Evolutionary conservation across 306 rosid species (phyloP).

Genomic region (Pterocarpus macrocarpus): DNA sequence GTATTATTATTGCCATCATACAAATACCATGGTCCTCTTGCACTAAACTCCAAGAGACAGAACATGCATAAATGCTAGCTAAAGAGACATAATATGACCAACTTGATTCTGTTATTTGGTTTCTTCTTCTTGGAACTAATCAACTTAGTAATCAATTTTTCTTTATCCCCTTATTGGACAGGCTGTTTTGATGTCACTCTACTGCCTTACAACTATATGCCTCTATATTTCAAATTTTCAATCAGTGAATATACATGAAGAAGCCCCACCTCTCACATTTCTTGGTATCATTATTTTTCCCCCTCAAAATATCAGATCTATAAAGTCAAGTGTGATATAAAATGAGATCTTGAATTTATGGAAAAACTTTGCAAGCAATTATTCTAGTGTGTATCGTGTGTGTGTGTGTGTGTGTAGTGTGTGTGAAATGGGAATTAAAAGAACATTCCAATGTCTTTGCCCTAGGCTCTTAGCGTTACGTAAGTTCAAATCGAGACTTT

Average conservation of each 20-base stretch:
- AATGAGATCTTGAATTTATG: not conserved
- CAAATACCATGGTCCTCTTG: conserved; percentile 32
- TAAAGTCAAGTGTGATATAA: conserved; percentile 30
- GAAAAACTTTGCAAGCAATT: conserved; percentile 1
- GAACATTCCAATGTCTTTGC: conserved; percentile 13
- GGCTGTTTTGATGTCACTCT: conserved; percentile 42
- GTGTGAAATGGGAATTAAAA: conserved; percentile 1
- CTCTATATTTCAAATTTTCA: conserved; percentile 26
- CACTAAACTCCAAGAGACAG: conserved; percentile 65
- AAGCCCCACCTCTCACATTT: conserved; percentile 44
- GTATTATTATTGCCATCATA: conserved; percentile 43
- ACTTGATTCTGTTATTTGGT: conserved; percentile 68
- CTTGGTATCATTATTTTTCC: not conserved
- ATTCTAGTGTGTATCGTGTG: not conserved
- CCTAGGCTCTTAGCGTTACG: not conserved
- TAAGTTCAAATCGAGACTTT: conserved; percentile 39
- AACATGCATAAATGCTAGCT: conserved; percentile 53
- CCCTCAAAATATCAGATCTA: not conserved
- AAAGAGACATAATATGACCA: conserved; percentile 66
- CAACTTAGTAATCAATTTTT: conserved; percentile 17
- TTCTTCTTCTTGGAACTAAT: conserved; percentile 64
- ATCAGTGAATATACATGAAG: conserved; percentile 27
- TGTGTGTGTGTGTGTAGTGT: not conserved
- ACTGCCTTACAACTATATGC: conserved; percentile 31
- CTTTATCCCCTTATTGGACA: conserved; percentile 38